phyloP scores from a whole-genome alignment of 2,329 filamentous ascomycete species.

The Hypoxylon sp. region DNA sequence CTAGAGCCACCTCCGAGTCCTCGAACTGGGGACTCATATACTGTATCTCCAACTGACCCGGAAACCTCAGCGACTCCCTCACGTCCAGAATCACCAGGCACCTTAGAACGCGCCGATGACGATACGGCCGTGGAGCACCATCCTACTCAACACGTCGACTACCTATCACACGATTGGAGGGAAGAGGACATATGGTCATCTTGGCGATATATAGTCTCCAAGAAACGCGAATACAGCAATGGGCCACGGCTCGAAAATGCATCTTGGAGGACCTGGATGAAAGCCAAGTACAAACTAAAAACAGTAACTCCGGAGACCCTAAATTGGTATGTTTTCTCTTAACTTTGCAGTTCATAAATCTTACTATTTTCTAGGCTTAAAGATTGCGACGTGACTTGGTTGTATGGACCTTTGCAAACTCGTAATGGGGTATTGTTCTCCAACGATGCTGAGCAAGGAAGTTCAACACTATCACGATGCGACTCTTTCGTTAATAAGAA shows the following conservation, averaged over 20 bases:
- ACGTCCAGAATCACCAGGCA: constrained; percentile 69
- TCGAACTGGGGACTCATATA: constrained; percentile 63
- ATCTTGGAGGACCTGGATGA: constrained; percentile 97
- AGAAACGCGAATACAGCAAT: constrained; percentile 83
- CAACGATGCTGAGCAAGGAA: constrained; percentile 58
- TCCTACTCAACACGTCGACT: constrained; percentile 92
- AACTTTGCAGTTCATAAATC: constrained; percentile 27
- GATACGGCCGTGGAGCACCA: constrained; percentile 80
- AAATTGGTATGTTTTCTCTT: constrained; percentile 79
- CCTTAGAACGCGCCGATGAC: constrained; percentile 76
- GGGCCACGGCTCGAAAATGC: constrained; percentile 90
- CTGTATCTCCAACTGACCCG: constrained; percentile 67
- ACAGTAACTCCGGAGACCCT: constrained; percentile 92
- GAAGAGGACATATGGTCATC: constrained; percentile 98
- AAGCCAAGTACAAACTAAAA: constrained; percentile 86
- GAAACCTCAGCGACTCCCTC: constrained; percentile 65
- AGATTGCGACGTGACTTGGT: constrained; percentile 96
- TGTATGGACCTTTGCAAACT: constrained; percentile 92
- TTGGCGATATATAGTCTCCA: constrained; percentile 91
- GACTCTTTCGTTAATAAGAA: constrained; percentile 83
- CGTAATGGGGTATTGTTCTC: constrained; percentile 69
- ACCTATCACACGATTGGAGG: constrained; percentile 91
- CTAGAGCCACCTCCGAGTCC: constrained; percentile 66
- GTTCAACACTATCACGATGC: constrained; percentile 63
- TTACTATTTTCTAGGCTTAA: constrained; percentile 78